These are phyloP conservation scores for Xylaria telfairii DNA, from an alignment of 495 filamentous ascomycete species.

Conservation along the genomic window DNA sequence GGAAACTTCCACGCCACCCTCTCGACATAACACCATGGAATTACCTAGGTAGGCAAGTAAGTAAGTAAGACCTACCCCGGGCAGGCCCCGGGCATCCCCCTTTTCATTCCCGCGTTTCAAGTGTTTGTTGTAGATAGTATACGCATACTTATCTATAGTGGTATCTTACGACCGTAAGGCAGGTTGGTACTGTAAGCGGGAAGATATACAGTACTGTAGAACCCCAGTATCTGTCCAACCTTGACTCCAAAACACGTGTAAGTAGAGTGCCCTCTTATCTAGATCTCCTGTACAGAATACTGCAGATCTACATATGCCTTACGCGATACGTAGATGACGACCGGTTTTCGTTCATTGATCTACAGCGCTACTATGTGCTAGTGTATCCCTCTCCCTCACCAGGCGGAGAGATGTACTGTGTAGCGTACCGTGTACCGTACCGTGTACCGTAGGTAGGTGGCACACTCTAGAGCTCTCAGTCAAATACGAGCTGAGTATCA, in stretches of 20 bases:
- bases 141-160: too few relatives aligned
- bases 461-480: background rate
- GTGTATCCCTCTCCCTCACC: background rate
- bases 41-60: background rate
- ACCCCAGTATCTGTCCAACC: background rate
- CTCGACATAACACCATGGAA: too few relatives aligned
- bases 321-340: slow-evolving; percentile 10
- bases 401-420: background rate
- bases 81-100: background rate
- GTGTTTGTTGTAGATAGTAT: too few relatives aligned
- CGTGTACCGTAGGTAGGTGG: background rate
- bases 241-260: background rate
- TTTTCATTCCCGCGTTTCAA: background rate
- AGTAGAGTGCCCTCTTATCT: background rate
- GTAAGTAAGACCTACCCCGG: background rate
- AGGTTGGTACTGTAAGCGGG: background rate
- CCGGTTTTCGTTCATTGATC: slow-evolving; percentile 1
- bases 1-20: background rate
- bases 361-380: background rate
- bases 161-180: background rate
- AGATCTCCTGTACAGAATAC: background rate
- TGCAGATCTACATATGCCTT: slow-evolving; percentile 12
- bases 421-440: background rate
- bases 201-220: background rate
- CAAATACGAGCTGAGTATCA: background rate